phyloP scores from a whole-genome alignment of 2,329 filamentous ascomycete species.

The Colletotrichum tamarilloi region DNA sequence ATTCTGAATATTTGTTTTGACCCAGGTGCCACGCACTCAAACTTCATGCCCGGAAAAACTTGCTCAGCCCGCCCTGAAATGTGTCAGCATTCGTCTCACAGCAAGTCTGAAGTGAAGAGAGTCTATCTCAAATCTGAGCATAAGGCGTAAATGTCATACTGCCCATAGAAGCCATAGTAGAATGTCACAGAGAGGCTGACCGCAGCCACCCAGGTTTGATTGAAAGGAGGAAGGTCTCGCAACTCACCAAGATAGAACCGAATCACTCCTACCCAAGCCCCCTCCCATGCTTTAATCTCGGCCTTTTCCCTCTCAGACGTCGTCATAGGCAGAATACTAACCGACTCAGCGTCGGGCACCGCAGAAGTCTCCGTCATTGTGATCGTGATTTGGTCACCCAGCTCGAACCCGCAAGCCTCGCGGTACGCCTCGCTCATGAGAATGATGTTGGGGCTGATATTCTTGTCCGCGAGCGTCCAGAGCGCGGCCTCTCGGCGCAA shows the following conservation, averaged over 20 bases:
- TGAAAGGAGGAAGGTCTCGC: background rate
- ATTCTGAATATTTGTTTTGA: slow-evolving; percentile 71
- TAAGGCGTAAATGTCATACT: background rate
- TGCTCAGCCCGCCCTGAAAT: slow-evolving; percentile 70
- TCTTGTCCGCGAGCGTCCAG: slow-evolving; percentile 65
- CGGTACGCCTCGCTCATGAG: slow-evolving; percentile 81
- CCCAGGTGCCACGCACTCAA: slow-evolving; percentile 71
- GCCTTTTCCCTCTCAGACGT: slow-evolving; percentile 28
- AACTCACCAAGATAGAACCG: slow-evolving; percentile 24
- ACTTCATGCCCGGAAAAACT: slow-evolving; percentile 75
- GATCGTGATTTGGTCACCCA: slow-evolving; percentile 74
- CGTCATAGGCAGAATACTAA: slow-evolving; percentile 47
- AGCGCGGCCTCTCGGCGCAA: slow-evolving; percentile 58
- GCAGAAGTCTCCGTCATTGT: slow-evolving; percentile 64
- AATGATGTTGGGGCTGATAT: slow-evolving; percentile 74
- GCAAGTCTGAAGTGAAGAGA: slow-evolving; percentile 22
- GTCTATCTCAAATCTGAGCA: background rate
- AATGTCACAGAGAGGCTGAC: background rate
- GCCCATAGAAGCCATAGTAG: background rate
- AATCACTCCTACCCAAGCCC: slow-evolving; percentile 20
- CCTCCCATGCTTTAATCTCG: slow-evolving; percentile 50
- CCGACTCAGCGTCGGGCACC: slow-evolving; percentile 65
- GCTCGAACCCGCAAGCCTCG: slow-evolving; percentile 76
- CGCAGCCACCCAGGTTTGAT: background rate
- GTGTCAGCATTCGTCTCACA: background rate